Conservation (phyloP, 2,329 filamentous ascomycete species). For the Biscogniauxia sp. region DNA sequence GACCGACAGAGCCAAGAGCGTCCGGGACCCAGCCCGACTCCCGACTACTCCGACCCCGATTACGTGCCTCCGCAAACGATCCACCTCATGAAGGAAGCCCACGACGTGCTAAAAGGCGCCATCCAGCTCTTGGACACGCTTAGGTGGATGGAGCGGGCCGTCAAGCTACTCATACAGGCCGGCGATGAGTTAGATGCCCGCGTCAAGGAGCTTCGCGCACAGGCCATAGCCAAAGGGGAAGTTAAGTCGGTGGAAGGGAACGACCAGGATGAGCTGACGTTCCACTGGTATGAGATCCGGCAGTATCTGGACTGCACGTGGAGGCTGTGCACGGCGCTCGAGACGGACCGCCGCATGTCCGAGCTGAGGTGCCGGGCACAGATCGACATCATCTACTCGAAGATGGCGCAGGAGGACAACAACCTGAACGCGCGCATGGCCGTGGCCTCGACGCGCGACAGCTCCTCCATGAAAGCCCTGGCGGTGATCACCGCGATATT, state of each 20-base stretch:
- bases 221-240: constrained; percentile 12
- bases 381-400: constrained; percentile 49
- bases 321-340: constrained; percentile 43
- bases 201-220: constrained; percentile 21
- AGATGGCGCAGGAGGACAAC: constrained; percentile 50
- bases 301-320: constrained; percentile 45
- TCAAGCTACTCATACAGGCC: constrained; percentile 42
- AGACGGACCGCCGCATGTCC: constrained; percentile 46
- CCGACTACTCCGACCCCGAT: constrained; percentile 25
- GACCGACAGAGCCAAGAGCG: constrained; percentile 11
- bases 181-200: constrained; percentile 42
- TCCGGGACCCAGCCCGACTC: constrained; percentile 1
- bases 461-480: constrained; percentile 47
- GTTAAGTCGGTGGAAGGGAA: constrained; percentile 19
- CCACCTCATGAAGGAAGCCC: constrained; percentile 46
- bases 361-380: constrained; percentile 46
- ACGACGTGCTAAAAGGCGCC: constrained; percentile 44
- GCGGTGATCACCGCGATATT: constrained; percentile 49
- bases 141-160: constrained; percentile 46
- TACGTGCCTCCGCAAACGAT: constrained; percentile 44
- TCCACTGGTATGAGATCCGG: constrained; percentile 46
- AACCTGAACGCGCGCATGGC: constrained; percentile 55
- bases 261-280: constrained; percentile 30
- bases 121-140: constrained; percentile 46
- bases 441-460: constrained; percentile 71